Base-by-base conservation (phyloP, 2,329 filamentous ascomycete genomes). In the Hansfordia pulvinata region DNA sequence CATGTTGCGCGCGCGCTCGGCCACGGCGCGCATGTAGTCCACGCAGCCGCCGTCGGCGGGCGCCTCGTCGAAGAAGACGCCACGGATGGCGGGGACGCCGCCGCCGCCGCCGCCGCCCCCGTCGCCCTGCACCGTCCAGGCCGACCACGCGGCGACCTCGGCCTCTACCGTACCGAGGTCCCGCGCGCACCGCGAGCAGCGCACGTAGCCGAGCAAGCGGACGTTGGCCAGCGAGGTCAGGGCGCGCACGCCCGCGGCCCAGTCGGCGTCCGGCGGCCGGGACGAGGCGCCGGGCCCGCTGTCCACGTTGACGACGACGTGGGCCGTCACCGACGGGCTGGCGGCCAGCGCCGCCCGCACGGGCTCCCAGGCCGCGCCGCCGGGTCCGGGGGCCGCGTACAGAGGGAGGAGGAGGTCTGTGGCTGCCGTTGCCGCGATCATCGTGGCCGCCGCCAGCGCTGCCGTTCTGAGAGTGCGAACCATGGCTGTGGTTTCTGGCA, bases 51-150 rank as follows among this genome's bases (percentile, higher is more conserved):
- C 23, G 14, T 22, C 7, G 28, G 15, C 14, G 12, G 23, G 23
- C 23, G 28, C 17, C 28, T 30, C 28, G 19, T 30, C 28, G 17
- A 30, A 5, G 28, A 30, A 30, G 23, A 30, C 26, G n/a, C 28
- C 11, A 12, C 9, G 23, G 23, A 30, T 9, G n/a, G 15, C 11
- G 23, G 18, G 23, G 23, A 30, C 9, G 28, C 18, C 12, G n/a
- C n/a, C 10, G 22, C 15, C 18, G 26, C 23, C 16, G 28, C 28
- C 23, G 20, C 8, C 15, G 22, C 23, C 6, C n/a, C 5, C n/a
- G 13, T 23, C 20, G 15, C 16, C 27, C 20, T 28, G 27, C 14
- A 7, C 20, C 11, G 13, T 10, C 28, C 28, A 30, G 10, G n/a
- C 17, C 11, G 23, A 17, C 28, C 28, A 30, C 9, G 28, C 18